A percentile compares a stretch with the other conserved stretches of the same genome.
Conservation (phyloP, 148 eudicot genomes). For the Arbutus unedo region DNA sequence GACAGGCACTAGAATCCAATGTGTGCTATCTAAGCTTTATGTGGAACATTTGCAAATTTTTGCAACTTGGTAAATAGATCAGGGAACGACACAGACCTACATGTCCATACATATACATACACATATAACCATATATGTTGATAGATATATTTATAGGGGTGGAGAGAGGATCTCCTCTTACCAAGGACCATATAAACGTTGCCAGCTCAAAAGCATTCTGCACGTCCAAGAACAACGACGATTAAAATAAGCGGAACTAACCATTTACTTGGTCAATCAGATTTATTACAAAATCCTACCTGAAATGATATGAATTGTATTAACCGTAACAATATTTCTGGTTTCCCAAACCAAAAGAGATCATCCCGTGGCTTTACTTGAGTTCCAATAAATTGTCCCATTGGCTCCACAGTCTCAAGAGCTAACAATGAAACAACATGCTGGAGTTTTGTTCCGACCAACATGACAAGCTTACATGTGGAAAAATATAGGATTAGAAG, state of each 20-base stretch:
- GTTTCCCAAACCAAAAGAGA: slow-evolving; percentile 97
- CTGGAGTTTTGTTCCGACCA: slow-evolving; percentile 97
- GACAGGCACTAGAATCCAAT: background rate
- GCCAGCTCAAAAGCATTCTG: slow-evolving; percentile 99
- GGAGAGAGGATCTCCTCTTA: slow-evolving; percentile 29
- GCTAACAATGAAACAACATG: slow-evolving; percentile 96
- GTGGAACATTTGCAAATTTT: background rate
- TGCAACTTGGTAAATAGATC: background rate
- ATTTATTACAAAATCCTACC: slow-evolving; percentile 33
- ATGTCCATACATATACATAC: too few relatives aligned
- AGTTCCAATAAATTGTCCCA: slow-evolving; percentile 49
- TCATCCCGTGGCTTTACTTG: slow-evolving; percentile 96
- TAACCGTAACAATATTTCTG: slow-evolving; percentile 64
- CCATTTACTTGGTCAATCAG: background rate
- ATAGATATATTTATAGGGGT: too few relatives aligned
- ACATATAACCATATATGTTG: too few relatives aligned
- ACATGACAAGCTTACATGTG: slow-evolving; percentile 73
- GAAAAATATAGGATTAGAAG: background rate
- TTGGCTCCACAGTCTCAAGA: slow-evolving; percentile 68
- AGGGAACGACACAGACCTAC: background rate
- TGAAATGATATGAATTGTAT: slow-evolving; percentile 96
- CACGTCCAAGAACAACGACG: slow-evolving; percentile 20
- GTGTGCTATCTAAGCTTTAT: background rate
- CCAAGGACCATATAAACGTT: slow-evolving; percentile 92
- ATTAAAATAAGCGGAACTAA: background rate